These are phyloP conservation scores for Symmetrospora coprosmae DNA, from an alignment of 768 basidiomycete species.

Conservation along the genomic window DNA sequence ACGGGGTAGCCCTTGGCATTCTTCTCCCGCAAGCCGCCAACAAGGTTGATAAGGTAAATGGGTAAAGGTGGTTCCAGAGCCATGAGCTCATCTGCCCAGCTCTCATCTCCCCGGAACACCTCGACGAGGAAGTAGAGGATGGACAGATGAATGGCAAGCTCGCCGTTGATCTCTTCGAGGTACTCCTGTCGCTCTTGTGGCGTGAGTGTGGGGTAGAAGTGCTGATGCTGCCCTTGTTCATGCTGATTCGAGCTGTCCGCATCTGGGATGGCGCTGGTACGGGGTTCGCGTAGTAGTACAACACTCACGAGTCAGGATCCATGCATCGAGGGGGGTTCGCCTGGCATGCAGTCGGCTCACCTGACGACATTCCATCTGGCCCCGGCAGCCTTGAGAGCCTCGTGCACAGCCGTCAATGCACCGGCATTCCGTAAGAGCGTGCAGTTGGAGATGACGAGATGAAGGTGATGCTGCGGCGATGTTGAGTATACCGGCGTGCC, in stretches of 20 bases:
- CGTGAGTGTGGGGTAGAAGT: neutral
- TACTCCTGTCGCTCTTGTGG: conserved; percentile 54
- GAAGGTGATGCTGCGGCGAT: conserved; percentile 83
- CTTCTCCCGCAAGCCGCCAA: conserved; percentile 81
- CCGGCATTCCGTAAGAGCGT: conserved; percentile 69
- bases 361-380: conserved; percentile 32
- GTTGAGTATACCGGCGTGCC: conserved; percentile 88
- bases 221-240: neutral
- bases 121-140: conserved; percentile 93
- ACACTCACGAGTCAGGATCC: neutral
- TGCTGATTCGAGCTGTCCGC: too few relatives aligned
- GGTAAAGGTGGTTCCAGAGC: conserved; percentile 86
- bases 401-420: conserved; percentile 65
- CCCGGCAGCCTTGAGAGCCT: conserved; percentile 77
- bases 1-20: conserved; percentile 90
- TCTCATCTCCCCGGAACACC: conserved; percentile 78
- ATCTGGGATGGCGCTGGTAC: neutral
- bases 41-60: conserved; percentile 74
- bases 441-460: conserved; percentile 90
- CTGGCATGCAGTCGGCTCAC: neutral
- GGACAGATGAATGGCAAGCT: conserved; percentile 81
- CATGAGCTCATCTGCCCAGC: conserved; percentile 96
- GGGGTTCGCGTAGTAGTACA: neutral
- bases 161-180: conserved; percentile 77
- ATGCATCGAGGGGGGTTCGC: too few relatives aligned